Evolutionary conservation across 495 filamentous ascomycete species (phyloP), one percentile per base, ranked within the genome.

Genomic region (Massariosphaeria phaeospora): DNA sequence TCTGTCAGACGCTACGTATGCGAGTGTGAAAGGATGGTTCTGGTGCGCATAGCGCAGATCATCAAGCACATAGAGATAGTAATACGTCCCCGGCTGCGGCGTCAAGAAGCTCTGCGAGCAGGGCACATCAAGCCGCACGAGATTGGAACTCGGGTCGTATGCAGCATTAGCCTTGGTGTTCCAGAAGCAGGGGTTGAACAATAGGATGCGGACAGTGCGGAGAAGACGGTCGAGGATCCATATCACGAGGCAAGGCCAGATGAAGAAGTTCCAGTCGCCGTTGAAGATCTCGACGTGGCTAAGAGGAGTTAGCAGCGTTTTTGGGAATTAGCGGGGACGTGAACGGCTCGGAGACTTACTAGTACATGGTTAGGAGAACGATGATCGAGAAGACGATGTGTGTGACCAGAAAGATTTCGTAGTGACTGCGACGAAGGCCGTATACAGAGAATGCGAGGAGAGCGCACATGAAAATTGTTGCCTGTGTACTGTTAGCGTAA

Each of bases 21-120:
- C 78, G 5, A 82, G 62, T 0, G 80, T 82, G 52, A 84, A 84
- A 0, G 80, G 81, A 51, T 84, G 81, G 45, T 71, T 80, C 53
- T 83, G 76, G 77, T 79, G 82, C 21, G 74, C 75, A 11, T 66
- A 70, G 10, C 73, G 33, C 26, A 27, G 63, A 4, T 71, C 67
- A 43, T 73, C 70, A 0, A 76, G 76, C 20, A 77, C 70, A 44
- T 82, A 81, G 3, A 84, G 45, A 44, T 75, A 84, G 63, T 77
- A 83, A 62, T 81, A 78, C n/a, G 72, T 70, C 0, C 78, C 78
- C 0, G 79, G 72, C 13, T 62, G 66, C 15, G 73, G 74, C 8
- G 60, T 62, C 3, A 76, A 61, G 0, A 65, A 49, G 18, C 52
- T 55, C 8, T 66, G 63, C 0, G 65, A 69, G 0, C 66, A 70